Conservation (phyloP, 805 yeast genomes). For the Scheffersomyces spartinae region DNA sequence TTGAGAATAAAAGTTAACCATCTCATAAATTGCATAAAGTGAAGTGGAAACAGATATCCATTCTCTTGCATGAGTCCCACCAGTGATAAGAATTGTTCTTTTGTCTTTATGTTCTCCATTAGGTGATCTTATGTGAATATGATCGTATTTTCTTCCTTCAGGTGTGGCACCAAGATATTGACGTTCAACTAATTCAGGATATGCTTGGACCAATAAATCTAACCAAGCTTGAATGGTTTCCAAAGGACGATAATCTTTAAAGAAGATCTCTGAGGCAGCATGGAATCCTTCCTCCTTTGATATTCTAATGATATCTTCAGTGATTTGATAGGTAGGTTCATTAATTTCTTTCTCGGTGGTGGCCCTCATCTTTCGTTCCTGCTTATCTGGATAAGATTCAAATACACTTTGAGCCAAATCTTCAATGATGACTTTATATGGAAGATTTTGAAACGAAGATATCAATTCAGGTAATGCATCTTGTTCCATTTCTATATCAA, state of each 20-base stretch:
- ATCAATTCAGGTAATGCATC: too few species aligned
- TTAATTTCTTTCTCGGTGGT: neutral
- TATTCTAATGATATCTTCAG: slow-evolving; percentile 3
- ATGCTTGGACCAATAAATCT: slow-evolving; percentile 45
- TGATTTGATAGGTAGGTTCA: slow-evolving; percentile 3
- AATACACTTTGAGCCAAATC: slow-evolving; percentile 47
- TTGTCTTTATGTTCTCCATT: slow-evolving; percentile 31
- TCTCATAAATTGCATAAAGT: slow-evolving; percentile 38
- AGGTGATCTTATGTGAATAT: slow-evolving; percentile 47
- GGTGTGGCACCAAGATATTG: slow-evolving; percentile 65
- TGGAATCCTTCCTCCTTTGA: slow-evolving; percentile 8
- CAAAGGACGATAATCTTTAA: slow-evolving; percentile 57
- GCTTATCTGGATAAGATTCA: slow-evolving; percentile 38
- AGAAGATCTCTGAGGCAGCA: slow-evolving; percentile 41
- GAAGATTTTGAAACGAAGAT: too few species aligned
- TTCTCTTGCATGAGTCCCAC: slow-evolving; percentile 85
- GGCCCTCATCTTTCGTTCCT: slow-evolving; percentile 2
- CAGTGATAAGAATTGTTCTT: slow-evolving; percentile 63
- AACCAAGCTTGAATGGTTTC: slow-evolving; percentile 66
- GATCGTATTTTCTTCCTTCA: slow-evolving; percentile 63
- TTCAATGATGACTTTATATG: slow-evolving; percentile 37
- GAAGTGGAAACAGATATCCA: slow-evolving; percentile 74
- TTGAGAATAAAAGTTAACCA: slow-evolving; percentile 17
- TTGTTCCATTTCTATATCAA: too few species aligned
- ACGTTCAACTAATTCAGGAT: slow-evolving; percentile 49